Evolutionary conservation across 768 basidiomycete genomes (phyloP).

Genomic region (Kwoniella europaea): DNA sequence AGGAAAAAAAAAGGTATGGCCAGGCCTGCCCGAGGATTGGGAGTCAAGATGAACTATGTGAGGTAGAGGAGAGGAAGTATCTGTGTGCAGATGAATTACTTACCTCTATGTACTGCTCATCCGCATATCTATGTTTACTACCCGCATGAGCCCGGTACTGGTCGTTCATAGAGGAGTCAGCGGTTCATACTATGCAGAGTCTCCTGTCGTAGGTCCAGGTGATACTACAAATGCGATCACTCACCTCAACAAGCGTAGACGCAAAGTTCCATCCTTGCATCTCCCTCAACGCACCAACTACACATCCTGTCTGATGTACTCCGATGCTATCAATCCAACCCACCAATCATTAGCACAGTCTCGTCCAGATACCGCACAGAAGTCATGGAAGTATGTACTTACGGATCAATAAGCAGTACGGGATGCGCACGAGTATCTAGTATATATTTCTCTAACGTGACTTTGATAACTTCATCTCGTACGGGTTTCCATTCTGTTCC

Average conservation of each 20-base stretch:
- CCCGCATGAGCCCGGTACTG: constrained; percentile 54
- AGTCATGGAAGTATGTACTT: constrained; percentile 17
- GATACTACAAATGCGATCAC: constrained; percentile 1
- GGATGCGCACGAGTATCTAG: constrained; percentile 45
- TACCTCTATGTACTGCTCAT: constrained; percentile 57
- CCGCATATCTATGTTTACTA: constrained; percentile 50
- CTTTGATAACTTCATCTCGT: constrained; percentile 53
- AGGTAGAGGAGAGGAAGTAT: background rate
- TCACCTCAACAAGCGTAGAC: constrained; percentile 49
- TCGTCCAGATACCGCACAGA: background rate
- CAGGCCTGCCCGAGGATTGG: no score
- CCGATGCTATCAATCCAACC: constrained; percentile 38
- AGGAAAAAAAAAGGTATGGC: background rate
- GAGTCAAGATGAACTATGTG: no score
- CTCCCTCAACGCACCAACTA: constrained; percentile 46
- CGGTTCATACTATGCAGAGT: no score
- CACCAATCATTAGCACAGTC: background rate
- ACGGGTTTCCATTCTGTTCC: constrained; percentile 52
- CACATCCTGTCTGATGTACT: constrained; percentile 54
- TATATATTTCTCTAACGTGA: constrained; percentile 46
- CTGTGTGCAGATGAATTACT: background rate
- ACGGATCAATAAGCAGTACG: constrained; percentile 52
- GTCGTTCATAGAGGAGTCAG: no score
- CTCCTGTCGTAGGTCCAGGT: no score
- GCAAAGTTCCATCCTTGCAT: constrained; percentile 57